Evolutionary conservation across 2,329 filamentous ascomycete species (phyloP).

Genomic region (Colletotrichum sp.): DNA sequence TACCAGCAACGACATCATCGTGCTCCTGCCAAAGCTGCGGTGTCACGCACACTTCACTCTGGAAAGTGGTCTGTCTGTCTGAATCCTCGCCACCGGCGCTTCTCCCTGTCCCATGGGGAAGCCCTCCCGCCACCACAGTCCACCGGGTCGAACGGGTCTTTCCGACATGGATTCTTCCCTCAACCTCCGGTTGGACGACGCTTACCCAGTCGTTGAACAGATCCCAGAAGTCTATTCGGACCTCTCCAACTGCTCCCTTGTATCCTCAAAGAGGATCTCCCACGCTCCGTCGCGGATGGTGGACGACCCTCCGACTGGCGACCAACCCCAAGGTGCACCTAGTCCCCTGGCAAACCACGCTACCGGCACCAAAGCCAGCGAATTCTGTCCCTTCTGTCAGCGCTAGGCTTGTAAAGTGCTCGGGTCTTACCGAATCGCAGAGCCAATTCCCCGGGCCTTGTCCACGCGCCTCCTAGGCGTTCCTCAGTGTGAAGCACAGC

Average conservation of each 20-base stretch:
- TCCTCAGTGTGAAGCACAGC: not conserved
- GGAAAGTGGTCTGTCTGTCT: not conserved
- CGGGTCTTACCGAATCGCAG: constrained; percentile 4
- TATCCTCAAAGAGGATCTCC: not conserved
- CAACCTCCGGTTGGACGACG: not conserved
- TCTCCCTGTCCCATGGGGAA: not conserved
- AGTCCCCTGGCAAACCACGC: not conserved
- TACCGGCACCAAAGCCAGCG: not conserved
- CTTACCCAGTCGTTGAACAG: not conserved
- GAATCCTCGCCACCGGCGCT: not conserved
- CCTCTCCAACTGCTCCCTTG: not conserved
- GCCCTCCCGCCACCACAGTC: not conserved
- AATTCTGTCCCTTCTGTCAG: not conserved
- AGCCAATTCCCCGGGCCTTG: not conserved
- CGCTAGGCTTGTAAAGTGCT: not conserved
- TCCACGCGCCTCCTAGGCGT: not conserved
- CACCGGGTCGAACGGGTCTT: not conserved
- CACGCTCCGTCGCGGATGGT: not conserved
- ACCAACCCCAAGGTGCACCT: not conserved
- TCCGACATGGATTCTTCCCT: not conserved
- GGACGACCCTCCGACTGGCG: not conserved
- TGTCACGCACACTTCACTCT: not conserved
- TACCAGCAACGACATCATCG: not conserved
- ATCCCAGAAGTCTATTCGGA: not conserved
- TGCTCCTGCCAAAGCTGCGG: not conserved